Percentiles rank a stretch among this genome's conserved stretches.
Conservation (phyloP, 192 early-diverging fungal species). For the Podila minutissima region DNA sequence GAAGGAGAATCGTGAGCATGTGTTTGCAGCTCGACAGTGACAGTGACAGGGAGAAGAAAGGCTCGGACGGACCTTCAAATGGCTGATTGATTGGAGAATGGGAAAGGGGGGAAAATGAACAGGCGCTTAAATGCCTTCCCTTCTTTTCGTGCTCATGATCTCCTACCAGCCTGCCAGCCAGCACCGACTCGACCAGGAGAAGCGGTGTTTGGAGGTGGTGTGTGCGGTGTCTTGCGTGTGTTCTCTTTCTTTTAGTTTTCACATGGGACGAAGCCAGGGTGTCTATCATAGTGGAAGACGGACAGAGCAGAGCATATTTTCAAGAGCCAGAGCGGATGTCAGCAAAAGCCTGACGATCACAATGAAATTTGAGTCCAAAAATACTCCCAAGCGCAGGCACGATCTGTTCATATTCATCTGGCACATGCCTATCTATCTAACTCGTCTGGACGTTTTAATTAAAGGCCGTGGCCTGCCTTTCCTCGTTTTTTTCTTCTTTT, state of each 20-base stretch:
- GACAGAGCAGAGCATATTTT: background rate
- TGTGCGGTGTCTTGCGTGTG: background rate
- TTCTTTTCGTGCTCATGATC: too few relatives aligned
- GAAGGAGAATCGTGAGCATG: background rate
- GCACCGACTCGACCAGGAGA: background rate
- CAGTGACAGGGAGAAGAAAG: background rate
- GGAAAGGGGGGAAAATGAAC: background rate
- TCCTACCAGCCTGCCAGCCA: too few relatives aligned
- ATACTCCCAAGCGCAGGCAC: background rate
- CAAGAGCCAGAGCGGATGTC: too few relatives aligned
- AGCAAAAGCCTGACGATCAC: too few relatives aligned
- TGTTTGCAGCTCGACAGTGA: background rate
- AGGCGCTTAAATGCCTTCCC: background rate
- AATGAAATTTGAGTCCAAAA: too few relatives aligned
- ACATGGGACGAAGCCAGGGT: conserved; percentile 2
- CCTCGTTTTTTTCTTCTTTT: background rate
- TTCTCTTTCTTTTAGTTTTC: background rate
- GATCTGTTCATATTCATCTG: background rate
- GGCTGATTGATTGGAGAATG: background rate
- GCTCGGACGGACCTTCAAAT: background rate
- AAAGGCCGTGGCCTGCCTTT: background rate
- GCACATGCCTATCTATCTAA: background rate
- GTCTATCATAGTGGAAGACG: background rate
- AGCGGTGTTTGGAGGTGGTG: background rate
- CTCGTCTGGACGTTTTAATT: background rate